Evolutionary conservation across 371 early-diverging fungal genomes (phyloP), one percentile per base, ranked within the genome.

Genomic region (Mucor irregularis): DNA sequence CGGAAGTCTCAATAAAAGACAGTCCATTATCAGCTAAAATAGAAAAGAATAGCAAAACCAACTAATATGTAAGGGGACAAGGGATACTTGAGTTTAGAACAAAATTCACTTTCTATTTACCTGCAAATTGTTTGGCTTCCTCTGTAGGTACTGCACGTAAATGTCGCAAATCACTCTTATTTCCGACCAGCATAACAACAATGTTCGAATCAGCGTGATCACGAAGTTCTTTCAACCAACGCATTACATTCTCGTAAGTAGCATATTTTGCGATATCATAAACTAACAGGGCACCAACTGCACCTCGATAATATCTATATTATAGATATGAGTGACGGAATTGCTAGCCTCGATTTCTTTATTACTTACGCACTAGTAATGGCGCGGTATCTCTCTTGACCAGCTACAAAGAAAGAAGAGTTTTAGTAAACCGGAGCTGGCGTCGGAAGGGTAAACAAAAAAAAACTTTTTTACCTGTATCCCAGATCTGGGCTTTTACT

Each of bases 401-500:
- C 94, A 66, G 94, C 96, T 74, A 68, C 8, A 47, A 35, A n/a
- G 5, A 19, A 9, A 19, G 17, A 22, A 19, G 5, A 21, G 39
- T 39, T 39, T 17, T 39, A 8, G 17, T 19, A 14, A 34, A 34
- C 39, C 21, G 39, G 39, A 39, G 21, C 17, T 39, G 14, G 19
- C 9, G 21, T 39, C 39, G 21, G 8, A 39, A 39, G 39, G n/a
- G n/a, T n/a, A n/a, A 11, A 30, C 9, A 31, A 33, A 42, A 26
- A 33, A 8, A 4, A 29, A 26, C 39, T 47, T 5, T 37, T 60
- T 69, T 69, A 81, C 84, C 88, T 49, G 70, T 69, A 57, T 69
- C 99, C 99, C 99, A 99, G 65, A 99, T 98, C 76, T 99, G 99
- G 40, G 97, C 97, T 76, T 99, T 99, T 61, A 99, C 92, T 21